phyloP scores from a whole-genome alignment of 805 yeast genomes.

The Barnettozyma wickerhamii region DNA sequence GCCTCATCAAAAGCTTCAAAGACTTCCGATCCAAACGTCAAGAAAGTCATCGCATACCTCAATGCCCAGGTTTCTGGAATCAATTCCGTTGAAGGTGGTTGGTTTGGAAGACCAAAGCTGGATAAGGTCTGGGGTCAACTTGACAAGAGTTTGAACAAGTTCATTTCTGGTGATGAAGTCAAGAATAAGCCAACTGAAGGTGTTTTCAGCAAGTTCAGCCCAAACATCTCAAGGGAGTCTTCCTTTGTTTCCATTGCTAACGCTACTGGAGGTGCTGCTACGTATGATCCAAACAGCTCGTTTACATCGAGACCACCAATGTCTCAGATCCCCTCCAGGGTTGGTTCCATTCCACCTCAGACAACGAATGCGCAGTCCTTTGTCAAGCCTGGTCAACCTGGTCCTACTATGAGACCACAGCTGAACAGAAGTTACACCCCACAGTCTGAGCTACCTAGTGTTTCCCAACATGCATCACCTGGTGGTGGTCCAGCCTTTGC shows the following conservation, averaged over 20 bases:
- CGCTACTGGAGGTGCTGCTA: slow-evolving; percentile 3
- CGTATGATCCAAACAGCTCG: slow-evolving; percentile 7
- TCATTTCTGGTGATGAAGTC: slow-evolving; percentile 81
- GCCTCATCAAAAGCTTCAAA: slow-evolving; percentile 36
- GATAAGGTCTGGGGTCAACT: slow-evolving; percentile 87
- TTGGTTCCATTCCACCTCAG: not conserved
- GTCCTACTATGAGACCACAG: not conserved
- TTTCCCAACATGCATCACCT: slow-evolving; percentile 3
- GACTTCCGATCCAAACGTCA: slow-evolving; percentile 30
- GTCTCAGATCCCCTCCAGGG: slow-evolving; percentile 1
- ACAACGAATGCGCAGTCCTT: not conserved
- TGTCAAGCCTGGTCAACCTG: not conserved
- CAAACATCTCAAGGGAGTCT: slow-evolving; percentile 56
- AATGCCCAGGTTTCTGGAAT: slow-evolving; percentile 43
- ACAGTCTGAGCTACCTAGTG: not conserved
- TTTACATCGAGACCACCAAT: slow-evolving; percentile 7
- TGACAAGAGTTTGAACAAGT: slow-evolving; percentile 72
- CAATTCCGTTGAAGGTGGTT: slow-evolving; percentile 51
- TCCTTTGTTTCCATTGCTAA: slow-evolving; percentile 20
- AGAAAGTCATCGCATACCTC: slow-evolving; percentile 33
- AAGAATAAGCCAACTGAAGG: slow-evolving; percentile 40
- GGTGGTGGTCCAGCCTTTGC: slow-evolving; percentile 5
- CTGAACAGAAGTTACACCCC: slow-evolving; percentile 7
- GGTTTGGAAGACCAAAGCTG: slow-evolving; percentile 76
- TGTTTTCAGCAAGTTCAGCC: slow-evolving; percentile 68